phyloP scores from a whole-genome alignment of 371 early-diverging fungal species.

The Rhizopus sp. region DNA sequence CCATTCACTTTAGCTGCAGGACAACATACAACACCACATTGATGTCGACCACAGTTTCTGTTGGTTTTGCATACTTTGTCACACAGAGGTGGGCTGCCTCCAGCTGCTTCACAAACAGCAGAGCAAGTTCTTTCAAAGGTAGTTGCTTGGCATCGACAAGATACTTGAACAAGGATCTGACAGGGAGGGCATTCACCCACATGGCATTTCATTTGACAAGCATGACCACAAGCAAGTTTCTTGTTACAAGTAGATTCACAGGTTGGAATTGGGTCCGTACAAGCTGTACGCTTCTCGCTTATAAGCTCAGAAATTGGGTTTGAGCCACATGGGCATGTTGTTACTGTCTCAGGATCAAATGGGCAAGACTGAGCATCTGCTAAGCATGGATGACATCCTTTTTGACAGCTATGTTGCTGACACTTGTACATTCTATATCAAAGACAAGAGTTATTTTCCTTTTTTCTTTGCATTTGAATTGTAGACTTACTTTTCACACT shows the following conservation, averaged over 20 bases:
- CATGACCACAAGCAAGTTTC: constrained; percentile 70
- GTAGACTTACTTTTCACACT: constrained; percentile 56
- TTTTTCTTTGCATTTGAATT: constrained; percentile 14
- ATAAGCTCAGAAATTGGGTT: constrained; percentile 34
- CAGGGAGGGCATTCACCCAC: constrained; percentile 75
- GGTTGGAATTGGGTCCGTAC: constrained; percentile 79
- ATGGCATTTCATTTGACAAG: constrained; percentile 76
- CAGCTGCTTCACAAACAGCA: constrained; percentile 40
- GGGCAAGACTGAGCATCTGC: constrained; percentile 66
- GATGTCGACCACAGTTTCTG: constrained; percentile 71
- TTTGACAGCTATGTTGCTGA: constrained; percentile 76
- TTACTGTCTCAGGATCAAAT: constrained; percentile 62
- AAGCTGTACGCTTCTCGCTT: constrained; percentile 46
- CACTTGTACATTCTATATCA: constrained; percentile 57
- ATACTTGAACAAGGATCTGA: constrained; percentile 39
- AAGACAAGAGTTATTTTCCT: background rate
- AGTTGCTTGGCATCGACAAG: constrained; percentile 70
- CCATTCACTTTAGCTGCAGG: constrained; percentile 50
- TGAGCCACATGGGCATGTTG: constrained; percentile 87
- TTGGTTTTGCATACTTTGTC: constrained; percentile 61
- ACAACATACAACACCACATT: constrained; percentile 60
- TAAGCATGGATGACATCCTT: constrained; percentile 69
- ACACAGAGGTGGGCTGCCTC: constrained; percentile 59
- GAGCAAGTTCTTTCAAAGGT: constrained; percentile 53
- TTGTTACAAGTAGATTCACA: constrained; percentile 74